These are phyloP conservation scores for Colletotrichum sublineola DNA, from an alignment of 2,329 filamentous ascomycete genomes.

Conservation along the genomic window DNA sequence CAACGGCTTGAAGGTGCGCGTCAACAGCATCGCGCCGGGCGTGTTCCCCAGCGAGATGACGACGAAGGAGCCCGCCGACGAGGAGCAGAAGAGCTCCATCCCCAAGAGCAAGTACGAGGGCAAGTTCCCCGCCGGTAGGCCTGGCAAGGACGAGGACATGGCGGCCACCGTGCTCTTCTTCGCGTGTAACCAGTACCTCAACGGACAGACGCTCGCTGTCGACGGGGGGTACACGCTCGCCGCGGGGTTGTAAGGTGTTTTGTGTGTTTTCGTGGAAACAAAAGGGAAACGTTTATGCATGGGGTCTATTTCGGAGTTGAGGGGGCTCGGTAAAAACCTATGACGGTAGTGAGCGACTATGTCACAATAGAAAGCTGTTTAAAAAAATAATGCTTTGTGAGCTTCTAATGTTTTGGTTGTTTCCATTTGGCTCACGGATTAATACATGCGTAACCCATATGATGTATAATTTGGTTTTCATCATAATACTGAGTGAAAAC, in stretches of 20 bases:
- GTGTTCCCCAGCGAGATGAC: conserved; percentile 82
- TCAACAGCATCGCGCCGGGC: conserved; percentile 80
- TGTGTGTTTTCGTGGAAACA: not conserved
- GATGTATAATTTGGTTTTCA: too few relatives aligned
- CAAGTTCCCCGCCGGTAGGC: conserved; percentile 74
- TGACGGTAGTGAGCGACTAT: too few relatives aligned
- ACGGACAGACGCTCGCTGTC: conserved; percentile 59
- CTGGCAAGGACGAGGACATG: conserved; percentile 79
- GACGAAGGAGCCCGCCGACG: conserved; percentile 58
- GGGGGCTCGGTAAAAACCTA: too few relatives aligned
- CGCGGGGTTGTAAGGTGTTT: conserved; percentile 49
- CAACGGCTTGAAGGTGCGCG: conserved; percentile 73
- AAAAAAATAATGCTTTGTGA: too few relatives aligned
- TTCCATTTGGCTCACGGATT: too few relatives aligned
- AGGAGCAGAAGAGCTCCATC: conserved; percentile 69
- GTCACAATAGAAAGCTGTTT: too few relatives aligned
- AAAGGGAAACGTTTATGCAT: not conserved
- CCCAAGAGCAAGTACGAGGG: conserved; percentile 68
- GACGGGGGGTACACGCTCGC: conserved; percentile 60
- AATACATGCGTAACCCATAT: too few relatives aligned
- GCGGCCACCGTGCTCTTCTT: conserved; percentile 74
- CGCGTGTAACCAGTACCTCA: conserved; percentile 59
- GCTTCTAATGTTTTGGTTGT: too few relatives aligned
- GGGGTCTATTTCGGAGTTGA: too few relatives aligned
- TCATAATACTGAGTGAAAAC: too few relatives aligned